Conservation (phyloP, 345 rosid genomes). For the Citrus glauca region DNA sequence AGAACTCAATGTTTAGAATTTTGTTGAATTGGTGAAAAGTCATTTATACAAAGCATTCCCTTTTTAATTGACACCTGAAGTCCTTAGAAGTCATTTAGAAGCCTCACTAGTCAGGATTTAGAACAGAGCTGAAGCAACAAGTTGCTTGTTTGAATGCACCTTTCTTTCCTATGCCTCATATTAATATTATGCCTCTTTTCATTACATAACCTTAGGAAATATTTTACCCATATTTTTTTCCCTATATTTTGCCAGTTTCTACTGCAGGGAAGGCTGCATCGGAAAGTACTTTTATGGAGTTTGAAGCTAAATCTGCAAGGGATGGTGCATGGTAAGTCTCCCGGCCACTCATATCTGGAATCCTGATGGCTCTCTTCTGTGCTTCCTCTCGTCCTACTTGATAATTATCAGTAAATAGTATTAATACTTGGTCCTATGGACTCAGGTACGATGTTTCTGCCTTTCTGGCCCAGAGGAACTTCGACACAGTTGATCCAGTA, state of each 20-base stretch:
- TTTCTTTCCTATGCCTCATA: neutral
- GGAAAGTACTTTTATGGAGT: slow-evolving; percentile 70
- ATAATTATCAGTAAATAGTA: neutral
- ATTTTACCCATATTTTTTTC: neutral
- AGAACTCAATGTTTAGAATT: neutral
- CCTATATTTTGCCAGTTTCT: slow-evolving; percentile 27
- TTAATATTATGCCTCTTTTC: neutral
- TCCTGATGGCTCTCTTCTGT: slow-evolving; percentile 4
- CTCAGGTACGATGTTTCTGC: slow-evolving; percentile 83
- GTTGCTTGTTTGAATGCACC: neutral
- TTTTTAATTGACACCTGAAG: neutral
- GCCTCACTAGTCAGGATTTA: neutral
- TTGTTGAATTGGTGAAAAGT: neutral
- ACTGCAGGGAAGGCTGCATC: slow-evolving; percentile 52
- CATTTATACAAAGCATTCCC: neutral
- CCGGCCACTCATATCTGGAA: slow-evolving; percentile 7
- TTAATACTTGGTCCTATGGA: slow-evolving; percentile 9
- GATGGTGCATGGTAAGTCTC: slow-evolving; percentile 95
- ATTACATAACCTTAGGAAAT: slow-evolving; percentile 10
- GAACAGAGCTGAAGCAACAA: neutral
- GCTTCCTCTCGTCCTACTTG: slow-evolving; percentile 3
- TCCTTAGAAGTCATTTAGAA: slow-evolving; percentile 2
- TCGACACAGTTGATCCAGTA: slow-evolving; percentile 80
- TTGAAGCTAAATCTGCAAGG: slow-evolving; percentile 93
- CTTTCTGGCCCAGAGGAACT: slow-evolving; percentile 65